phyloP scores from a whole-genome alignment of 495 filamentous ascomycete species.

The Aspergillus diversus region DNA sequence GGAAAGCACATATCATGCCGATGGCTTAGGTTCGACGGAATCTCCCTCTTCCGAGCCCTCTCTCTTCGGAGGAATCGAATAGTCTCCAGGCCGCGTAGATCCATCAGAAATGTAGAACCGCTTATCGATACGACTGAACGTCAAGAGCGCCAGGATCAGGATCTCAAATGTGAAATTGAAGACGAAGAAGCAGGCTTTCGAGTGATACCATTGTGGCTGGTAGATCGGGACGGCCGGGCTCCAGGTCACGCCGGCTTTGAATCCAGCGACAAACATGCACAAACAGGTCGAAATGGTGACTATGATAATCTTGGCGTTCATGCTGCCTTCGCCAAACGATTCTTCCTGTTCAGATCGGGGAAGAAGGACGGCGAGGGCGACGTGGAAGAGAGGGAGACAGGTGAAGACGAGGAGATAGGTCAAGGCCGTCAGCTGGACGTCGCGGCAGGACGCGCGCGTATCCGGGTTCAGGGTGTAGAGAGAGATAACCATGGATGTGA shows the following conservation, averaged over 20 bases:
- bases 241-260: constrained; percentile 64
- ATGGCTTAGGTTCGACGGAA: constrained; percentile 7
- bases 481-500: constrained; percentile 64
- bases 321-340: constrained; percentile 71
- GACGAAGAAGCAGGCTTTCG: constrained; percentile 74
- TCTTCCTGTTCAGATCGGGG: constrained; percentile 54
- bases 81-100: constrained; percentile 26
- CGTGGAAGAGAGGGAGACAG: constrained; percentile 73
- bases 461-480: constrained; percentile 65
- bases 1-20: neutral
- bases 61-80: constrained; percentile 7
- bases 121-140: constrained; percentile 67
- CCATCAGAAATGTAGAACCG: constrained; percentile 66
- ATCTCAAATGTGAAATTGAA: constrained; percentile 80
- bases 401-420: constrained; percentile 72
- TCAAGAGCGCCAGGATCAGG: constrained; percentile 65
- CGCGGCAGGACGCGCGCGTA: constrained; percentile 55
- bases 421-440: constrained; percentile 66
- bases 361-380: constrained; percentile 55
- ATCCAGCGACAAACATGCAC: constrained; percentile 71
- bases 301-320: constrained; percentile 66
- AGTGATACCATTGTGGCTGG: constrained; percentile 67
- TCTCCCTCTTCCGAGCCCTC: constrained; percentile 1
- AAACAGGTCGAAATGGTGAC: constrained; percentile 57
- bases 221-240: constrained; percentile 49